These are phyloP conservation scores for Cordyceps cateniannulata DNA, from an alignment of 2,329 filamentous ascomycete genomes.

Conservation along the genomic window DNA sequence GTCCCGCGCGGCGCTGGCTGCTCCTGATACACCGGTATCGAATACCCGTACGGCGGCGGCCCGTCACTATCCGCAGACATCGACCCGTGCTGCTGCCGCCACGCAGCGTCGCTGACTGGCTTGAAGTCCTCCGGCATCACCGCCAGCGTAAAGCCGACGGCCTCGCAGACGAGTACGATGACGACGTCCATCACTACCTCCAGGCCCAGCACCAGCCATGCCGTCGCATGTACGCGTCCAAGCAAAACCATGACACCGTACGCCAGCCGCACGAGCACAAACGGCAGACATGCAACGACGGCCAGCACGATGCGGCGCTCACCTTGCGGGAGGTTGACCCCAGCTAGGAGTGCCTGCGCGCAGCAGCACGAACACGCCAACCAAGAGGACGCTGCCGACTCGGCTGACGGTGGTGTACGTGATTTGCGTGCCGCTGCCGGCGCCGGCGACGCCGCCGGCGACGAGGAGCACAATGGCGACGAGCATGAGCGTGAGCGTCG, in stretches of 20 bases:
- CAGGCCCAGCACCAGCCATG: conserved; percentile 27
- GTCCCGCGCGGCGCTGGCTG: neutral
- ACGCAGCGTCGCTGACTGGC: neutral
- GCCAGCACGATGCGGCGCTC: conserved; percentile 48
- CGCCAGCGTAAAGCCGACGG: conserved; percentile 24
- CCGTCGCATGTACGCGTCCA: conserved; percentile 20
- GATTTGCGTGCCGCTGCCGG: conserved; percentile 19
- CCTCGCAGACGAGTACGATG: conserved; percentile 24
- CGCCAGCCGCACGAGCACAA: conserved; percentile 26
- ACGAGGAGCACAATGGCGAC: conserved; percentile 31
- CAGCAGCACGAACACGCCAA: conserved; percentile 35
- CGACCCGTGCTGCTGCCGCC: neutral
- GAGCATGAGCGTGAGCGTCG: conserved; percentile 36
- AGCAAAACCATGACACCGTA: conserved; percentile 26
- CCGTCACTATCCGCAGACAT: neutral
- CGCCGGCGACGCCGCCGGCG: conserved; percentile 20
- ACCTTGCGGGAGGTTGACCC: conserved; percentile 39
- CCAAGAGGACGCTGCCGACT: conserved; percentile 24
- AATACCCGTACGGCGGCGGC: neutral
- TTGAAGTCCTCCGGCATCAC: conserved; percentile 15
- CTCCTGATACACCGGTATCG: neutral
- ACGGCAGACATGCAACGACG: conserved; percentile 27
- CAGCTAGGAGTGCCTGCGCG: conserved; percentile 32
- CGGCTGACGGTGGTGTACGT: conserved; percentile 23
- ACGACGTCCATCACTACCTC: conserved; percentile 29